Conservation (phyloP, 164 flowering plant species). For the Annona squamosa region DNA sequence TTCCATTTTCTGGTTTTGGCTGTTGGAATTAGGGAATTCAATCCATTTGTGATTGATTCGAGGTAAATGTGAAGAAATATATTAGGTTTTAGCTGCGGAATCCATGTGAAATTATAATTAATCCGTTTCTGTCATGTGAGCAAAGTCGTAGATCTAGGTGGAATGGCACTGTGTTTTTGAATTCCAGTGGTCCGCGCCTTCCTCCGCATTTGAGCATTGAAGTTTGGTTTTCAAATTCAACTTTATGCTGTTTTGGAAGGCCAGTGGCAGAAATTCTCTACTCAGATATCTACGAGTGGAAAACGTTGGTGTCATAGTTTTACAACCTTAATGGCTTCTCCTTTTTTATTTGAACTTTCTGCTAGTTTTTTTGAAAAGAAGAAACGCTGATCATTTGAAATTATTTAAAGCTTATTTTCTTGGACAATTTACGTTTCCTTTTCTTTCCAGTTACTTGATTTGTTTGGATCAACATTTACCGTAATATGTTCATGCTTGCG, state of each 20-base stretch:
- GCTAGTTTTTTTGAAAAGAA: neutral
- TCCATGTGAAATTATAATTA: neutral
- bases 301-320: too few relatives aligned
- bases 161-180: neutral
- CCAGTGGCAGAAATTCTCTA: too few relatives aligned
- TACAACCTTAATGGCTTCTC: too few relatives aligned
- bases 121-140: neutral
- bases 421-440: neutral
- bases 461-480: neutral
- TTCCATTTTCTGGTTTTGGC: neutral
- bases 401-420: neutral
- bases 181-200: neutral
- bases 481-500: neutral
- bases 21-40: neutral
- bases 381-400: neutral
- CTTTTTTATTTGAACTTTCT: too few relatives aligned
- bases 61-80: neutral
- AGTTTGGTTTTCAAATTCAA: neutral
- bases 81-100: slow-evolving; percentile 1
- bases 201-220: neutral
- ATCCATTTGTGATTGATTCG: neutral
- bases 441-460: neutral
- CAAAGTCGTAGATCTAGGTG: neutral
- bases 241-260: neutral
- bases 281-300: neutral